Conservation (phyloP, 441 rosid species). For the Rhodomyrtus psidioides region DNA sequence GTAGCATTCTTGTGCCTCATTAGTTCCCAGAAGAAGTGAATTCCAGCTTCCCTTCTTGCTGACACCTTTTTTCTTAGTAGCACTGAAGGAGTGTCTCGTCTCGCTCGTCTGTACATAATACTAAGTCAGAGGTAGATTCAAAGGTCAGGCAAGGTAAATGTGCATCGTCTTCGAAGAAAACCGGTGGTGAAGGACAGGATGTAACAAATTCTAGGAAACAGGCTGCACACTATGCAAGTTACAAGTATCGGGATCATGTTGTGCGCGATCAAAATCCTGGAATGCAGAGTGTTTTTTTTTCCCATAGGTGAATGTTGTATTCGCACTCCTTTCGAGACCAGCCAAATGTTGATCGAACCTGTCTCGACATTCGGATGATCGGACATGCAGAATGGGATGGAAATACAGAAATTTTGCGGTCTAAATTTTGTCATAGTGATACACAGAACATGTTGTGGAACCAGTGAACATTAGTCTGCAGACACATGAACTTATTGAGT, state of each 20-base stretch:
- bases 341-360: not conserved
- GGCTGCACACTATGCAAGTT: not conserved
- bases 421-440: not conserved
- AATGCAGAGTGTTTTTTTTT: not conserved
- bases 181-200: not conserved
- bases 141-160: not conserved
- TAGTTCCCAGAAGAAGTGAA: constrained; percentile 33
- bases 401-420: not conserved
- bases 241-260: not conserved
- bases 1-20: constrained; percentile 35
- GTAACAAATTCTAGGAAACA: not conserved
- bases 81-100: not conserved
- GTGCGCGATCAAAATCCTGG: not conserved
- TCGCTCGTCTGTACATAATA: not conserved
- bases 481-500: not conserved
- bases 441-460: not conserved
- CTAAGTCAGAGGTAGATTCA: not conserved
- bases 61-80: not conserved
- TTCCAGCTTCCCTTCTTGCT: not conserved
- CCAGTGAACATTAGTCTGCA: not conserved
- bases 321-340: not conserved
- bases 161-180: not conserved
- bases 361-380: not conserved
- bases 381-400: not conserved
- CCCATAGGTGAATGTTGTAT: not conserved